phyloP scores from a whole-genome alignment of 305 asterid genomes.

The Fraxinus ornus region DNA sequence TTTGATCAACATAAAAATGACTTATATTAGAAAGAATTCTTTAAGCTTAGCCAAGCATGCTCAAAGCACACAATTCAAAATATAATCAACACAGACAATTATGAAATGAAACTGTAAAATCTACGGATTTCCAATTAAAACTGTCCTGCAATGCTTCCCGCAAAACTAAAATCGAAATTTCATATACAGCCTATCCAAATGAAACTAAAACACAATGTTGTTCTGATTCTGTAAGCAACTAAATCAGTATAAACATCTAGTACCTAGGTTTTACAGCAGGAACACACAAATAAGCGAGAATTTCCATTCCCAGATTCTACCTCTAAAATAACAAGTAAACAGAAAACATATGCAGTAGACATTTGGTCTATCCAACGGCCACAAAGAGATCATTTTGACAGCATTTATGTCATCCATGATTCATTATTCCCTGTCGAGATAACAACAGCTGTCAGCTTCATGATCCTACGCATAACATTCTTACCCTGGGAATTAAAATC shows the following conservation, averaged over 20 bases:
- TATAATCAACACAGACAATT: not conserved
- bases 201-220: conserved; percentile 24
- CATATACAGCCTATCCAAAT: conserved; percentile 45
- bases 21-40: not conserved
- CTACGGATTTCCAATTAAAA: not conserved
- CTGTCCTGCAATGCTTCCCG: not conserved
- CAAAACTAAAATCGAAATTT: conserved; percentile 29
- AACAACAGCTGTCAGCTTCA: conserved; percentile 16
- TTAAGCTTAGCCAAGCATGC: not conserved
- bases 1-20: not conserved
- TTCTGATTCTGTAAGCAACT: conserved; percentile 47
- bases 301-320: conserved; percentile 35
- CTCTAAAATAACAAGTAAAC: conserved; percentile 37
- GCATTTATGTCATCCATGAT: conserved; percentile 32
- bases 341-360: conserved; percentile 24
- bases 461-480: not conserved
- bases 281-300: conserved; percentile 41
- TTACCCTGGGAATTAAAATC: not conserved
- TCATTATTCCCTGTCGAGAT: conserved; percentile 37
- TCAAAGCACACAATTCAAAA: not conserved
- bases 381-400: conserved; percentile 10
- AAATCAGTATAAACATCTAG: conserved; percentile 59
- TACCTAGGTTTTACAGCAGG: conserved; percentile 52
- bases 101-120: not conserved
- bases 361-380: conserved; percentile 22